Evolutionary conservation across 345 rosid species (phyloP).

Genomic region (Viola odorata): DNA sequence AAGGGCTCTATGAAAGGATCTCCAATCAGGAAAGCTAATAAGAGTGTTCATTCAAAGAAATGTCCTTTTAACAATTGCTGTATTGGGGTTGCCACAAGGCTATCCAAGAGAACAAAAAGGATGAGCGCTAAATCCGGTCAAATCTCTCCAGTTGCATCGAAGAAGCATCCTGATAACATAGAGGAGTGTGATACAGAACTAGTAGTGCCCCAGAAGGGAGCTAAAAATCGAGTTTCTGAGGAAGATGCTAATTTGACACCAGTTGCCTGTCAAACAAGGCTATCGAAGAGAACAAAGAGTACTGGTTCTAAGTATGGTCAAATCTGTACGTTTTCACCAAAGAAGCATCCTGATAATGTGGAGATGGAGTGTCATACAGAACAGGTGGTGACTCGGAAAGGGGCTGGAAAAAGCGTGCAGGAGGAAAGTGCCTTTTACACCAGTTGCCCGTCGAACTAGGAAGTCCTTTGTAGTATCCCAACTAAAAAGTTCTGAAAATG

Average conservation of each 20-base stretch:
- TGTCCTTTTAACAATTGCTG: conserved; percentile 15
- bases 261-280: conserved; percentile 14
- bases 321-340: not conserved
- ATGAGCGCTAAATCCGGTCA: conserved; percentile 18
- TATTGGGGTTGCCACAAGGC: conserved; percentile 32
- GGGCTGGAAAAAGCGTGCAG: not conserved
- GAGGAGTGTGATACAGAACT: conserved; percentile 25
- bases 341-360: conserved; percentile 4
- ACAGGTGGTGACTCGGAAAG: conserved; percentile 18
- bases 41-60: conserved; percentile 14
- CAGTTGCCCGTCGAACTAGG: conserved; percentile 44
- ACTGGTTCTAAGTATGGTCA: too few relatives aligned
- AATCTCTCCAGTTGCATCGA: conserved; percentile 17
- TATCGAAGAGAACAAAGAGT: too few relatives aligned
- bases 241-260: conserved; percentile 24
- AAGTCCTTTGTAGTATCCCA: conserved; percentile 22
- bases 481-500: conserved; percentile 18
- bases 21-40: conserved; percentile 23
- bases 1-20: conserved; percentile 20
- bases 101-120: conserved; percentile 36
- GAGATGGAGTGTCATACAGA: not conserved
- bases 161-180: conserved; percentile 19
- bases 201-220: conserved; percentile 29
- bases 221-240: too few relatives aligned
- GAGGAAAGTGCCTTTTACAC: conserved; percentile 15